Evolutionary conservation across 108 stramenopile genomes (phyloP).

Genomic region (Skeletonema marinoi): DNA sequence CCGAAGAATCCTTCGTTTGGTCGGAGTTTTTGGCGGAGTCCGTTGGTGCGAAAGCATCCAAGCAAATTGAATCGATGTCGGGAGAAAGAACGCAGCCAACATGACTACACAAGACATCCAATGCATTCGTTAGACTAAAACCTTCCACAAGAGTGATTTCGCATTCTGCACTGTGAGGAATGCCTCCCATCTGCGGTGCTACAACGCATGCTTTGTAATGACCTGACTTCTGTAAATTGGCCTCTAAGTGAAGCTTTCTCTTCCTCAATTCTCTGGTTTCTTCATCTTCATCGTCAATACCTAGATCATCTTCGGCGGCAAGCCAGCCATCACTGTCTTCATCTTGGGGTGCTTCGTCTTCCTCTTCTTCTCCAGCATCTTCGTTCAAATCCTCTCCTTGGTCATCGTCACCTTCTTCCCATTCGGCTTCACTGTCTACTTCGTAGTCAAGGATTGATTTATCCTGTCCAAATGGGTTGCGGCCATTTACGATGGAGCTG

Average conservation of each 20-base stretch:
- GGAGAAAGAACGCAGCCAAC: constrained; percentile 30
- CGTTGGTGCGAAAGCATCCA: constrained; percentile 72
- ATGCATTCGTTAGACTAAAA: constrained; percentile 28
- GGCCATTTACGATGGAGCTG: constrained; percentile 72
- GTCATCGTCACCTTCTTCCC: constrained; percentile 91
- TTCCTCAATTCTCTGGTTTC: constrained; percentile 67
- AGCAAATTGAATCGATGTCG: constrained; percentile 34
- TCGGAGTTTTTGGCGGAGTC: constrained; percentile 27
- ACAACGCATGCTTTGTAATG: constrained; percentile 56
- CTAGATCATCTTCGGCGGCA: constrained; percentile 76
- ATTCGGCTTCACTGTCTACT: constrained; percentile 90
- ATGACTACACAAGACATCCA: constrained; percentile 23
- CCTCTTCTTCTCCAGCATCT: constrained; percentile 67
- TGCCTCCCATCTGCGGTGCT: constrained; percentile 59
- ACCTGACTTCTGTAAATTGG: constrained; percentile 7
- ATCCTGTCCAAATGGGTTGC: constrained; percentile 78
- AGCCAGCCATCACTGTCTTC: constrained; percentile 84
- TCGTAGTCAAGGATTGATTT: constrained; percentile 79
- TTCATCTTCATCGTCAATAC: constrained; percentile 67
- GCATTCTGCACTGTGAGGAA: constrained; percentile 36
- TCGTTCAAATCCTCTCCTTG: constrained; percentile 80
- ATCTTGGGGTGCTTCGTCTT: constrained; percentile 50
- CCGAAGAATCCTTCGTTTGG: constrained; percentile 26
- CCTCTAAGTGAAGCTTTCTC: constrained; percentile 58
- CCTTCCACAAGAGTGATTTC: constrained; percentile 31